Evolutionary conservation across 345 rosid genomes (phyloP), one percentile per base, ranked within the genome.

Genomic region (Euphorbia peplus): DNA sequence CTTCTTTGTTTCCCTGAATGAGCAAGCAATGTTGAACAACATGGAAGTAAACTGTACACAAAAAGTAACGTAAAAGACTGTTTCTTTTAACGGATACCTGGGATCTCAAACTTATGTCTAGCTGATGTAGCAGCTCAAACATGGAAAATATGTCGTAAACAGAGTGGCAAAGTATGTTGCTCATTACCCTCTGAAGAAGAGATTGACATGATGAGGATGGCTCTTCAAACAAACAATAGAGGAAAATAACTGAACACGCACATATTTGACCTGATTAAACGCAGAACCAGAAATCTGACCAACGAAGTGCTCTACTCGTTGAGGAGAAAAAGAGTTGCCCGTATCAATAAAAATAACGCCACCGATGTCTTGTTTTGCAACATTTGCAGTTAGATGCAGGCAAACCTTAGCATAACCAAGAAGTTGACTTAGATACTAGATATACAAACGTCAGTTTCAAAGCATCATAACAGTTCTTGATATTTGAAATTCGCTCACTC

Each of bases 241-340:
- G 25, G 69, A 42, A 28, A 75, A 56, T 18, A 52, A 59, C 3
- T 32, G 14, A 68, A 8, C n/a, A 13, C 39, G 41, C 26, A 59
- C 26, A 15, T 51, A 44, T 21, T 42, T 56, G 16, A 89, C 91
- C 91, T 83, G 70, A 51, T 57, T 35, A 70, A 63, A 70, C 28
- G 71, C 67, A 71, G 80, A 63, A 62, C 65, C 76, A 56, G 76
- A 74, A 61, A 64, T 73, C 66, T 63, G 70, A 39, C 78, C 64
- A 63, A 87, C 60, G 60, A 85, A 83, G 21, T 78, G 80, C 62
- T 85, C 79, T 64, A 86, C 75, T 37, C 89, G 85, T 70, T 71
- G 84, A 26, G 93, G 80, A 3, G 96, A 92, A 83, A 89, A 92
- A 3, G 98, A 85, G 83, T 87, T 88, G 57, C 96, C 82, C 8